A percentile compares a stretch with the other conserved stretches of the same genome.
These are phyloP conservation scores for Xylariaceae sp. DNA, from an alignment of 2,329 filamentous ascomycete species.

Conservation along the genomic window DNA sequence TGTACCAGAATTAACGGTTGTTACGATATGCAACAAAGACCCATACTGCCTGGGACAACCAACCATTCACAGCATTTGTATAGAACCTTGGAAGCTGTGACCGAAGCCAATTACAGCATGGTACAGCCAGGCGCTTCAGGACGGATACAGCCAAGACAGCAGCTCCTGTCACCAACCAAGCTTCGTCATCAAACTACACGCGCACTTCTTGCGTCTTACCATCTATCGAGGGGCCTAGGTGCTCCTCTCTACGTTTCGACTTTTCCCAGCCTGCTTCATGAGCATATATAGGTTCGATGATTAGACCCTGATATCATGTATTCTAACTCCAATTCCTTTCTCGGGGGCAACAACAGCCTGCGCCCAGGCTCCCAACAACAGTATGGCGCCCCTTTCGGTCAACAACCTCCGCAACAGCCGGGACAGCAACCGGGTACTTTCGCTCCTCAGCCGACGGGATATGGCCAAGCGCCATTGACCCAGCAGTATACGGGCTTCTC, in stretches of 20 bases:
- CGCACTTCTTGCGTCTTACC: conserved; percentile 23
- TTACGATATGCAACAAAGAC: no score
- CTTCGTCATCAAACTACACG: conserved; percentile 34
- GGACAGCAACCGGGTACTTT: conserved; percentile 62
- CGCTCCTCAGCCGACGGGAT: conserved; percentile 66
- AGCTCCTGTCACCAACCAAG: conserved; percentile 28
- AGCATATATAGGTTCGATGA: conserved; percentile 18
- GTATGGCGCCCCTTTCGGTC: conserved; percentile 59
- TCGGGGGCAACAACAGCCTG: conserved; percentile 79
- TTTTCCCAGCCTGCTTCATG: conserved; percentile 6
- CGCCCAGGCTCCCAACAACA: conserved; percentile 71
- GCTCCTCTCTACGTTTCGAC: conserved; percentile 31
- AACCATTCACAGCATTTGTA: no score
- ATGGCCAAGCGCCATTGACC: conserved; percentile 60
- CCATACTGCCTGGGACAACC: no score
- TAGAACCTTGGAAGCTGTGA: no score
- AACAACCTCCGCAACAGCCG: conserved; percentile 53
- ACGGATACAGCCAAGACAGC: conserved; percentile 14
- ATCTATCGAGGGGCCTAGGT: conserved; percentile 36
- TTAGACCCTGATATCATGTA: conserved; percentile 68
- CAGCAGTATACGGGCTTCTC: conserved; percentile 69
- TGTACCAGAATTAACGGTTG: no score
- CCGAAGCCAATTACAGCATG: not conserved
- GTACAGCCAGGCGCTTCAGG: conserved; percentile 29
- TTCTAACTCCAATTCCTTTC: conserved; percentile 84